Conservation (phyloP, 2,329 filamentous ascomycete genomes). For the Alternaria rosae region DNA sequence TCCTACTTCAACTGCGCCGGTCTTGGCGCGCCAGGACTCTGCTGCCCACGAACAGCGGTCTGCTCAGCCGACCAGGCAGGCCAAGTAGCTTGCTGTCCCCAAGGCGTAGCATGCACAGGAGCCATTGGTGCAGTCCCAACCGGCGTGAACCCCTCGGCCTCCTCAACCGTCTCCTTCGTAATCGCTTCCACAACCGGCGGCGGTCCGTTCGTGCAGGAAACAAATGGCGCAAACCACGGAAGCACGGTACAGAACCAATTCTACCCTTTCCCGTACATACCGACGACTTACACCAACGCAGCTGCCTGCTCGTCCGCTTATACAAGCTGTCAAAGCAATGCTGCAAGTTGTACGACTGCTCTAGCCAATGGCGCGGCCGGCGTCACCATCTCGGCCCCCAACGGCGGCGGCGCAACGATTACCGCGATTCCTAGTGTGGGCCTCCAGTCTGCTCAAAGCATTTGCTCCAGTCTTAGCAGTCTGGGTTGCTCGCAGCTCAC, state of each 20-base stretch:
- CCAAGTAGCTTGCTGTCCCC: slow-evolving; percentile 69
- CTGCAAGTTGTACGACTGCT: slow-evolving; percentile 48
- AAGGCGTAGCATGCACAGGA: slow-evolving; percentile 65
- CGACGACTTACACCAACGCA: slow-evolving; percentile 61
- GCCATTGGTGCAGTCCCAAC: slow-evolving; percentile 14
- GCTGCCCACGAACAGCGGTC: slow-evolving; percentile 61
- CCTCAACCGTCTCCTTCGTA: slow-evolving; percentile 28
- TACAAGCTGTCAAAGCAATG: slow-evolving; percentile 59
- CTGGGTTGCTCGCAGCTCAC: slow-evolving; percentile 59
- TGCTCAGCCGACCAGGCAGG: slow-evolving; percentile 65
- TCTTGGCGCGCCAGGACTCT: slow-evolving; percentile 61
- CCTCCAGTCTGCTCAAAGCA: slow-evolving; percentile 32
- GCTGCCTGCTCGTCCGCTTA: slow-evolving; percentile 63
- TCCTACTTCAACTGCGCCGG: slow-evolving; percentile 62
- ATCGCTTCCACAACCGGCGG: slow-evolving; percentile 27
- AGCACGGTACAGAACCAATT: slow-evolving; percentile 58
- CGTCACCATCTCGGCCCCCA: slow-evolving; percentile 60
- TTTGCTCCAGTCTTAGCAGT: slow-evolving; percentile 50
- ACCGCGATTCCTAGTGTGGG: slow-evolving; percentile 50
- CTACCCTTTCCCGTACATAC: slow-evolving; percentile 62
- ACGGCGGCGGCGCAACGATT: slow-evolving; percentile 61
- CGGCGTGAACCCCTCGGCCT: slow-evolving; percentile 26
- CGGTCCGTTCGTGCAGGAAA: slow-evolving; percentile 32
- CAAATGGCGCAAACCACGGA: slow-evolving; percentile 22
- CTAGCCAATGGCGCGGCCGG: slow-evolving; percentile 59